Conservation (phyloP, 2,329 filamentous ascomycete genomes). For the Diaporthe velutina region DNA sequence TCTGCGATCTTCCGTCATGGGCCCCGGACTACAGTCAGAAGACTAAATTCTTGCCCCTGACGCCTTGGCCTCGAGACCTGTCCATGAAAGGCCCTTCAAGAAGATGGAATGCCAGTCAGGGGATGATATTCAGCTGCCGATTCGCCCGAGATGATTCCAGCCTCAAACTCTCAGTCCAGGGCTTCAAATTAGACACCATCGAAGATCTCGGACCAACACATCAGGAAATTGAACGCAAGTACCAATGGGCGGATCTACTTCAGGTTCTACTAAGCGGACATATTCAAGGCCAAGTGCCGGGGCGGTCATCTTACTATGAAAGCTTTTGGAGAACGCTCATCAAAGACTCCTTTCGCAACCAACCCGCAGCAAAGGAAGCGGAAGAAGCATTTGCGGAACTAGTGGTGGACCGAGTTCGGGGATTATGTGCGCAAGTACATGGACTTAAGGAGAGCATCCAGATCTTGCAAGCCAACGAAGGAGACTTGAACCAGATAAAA, state of each 20-base stretch:
- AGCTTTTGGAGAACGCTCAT: background rate
- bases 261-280: background rate
- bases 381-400: conserved; percentile 6
- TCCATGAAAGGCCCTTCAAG: background rate
- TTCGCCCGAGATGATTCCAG: background rate
- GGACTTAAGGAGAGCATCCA: conserved; percentile 8
- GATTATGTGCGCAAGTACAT: background rate
- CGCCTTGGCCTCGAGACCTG: background rate
- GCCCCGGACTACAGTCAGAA: background rate
- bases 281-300: background rate
- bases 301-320: background rate
- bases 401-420: background rate
- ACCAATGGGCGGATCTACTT: background rate
- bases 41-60: background rate
- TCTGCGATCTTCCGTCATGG: background rate
- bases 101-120: conserved; percentile 1
- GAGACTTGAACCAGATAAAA: background rate
- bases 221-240: background rate
- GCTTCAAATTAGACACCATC: background rate
- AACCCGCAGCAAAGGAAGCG: background rate
- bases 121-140: background rate
- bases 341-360: background rate
- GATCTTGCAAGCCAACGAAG: background rate
- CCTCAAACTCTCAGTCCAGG: background rate
- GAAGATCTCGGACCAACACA: background rate